phyloP scores from a whole-genome alignment of 208 protist genomes.

The Crithidia sp. region DNA sequence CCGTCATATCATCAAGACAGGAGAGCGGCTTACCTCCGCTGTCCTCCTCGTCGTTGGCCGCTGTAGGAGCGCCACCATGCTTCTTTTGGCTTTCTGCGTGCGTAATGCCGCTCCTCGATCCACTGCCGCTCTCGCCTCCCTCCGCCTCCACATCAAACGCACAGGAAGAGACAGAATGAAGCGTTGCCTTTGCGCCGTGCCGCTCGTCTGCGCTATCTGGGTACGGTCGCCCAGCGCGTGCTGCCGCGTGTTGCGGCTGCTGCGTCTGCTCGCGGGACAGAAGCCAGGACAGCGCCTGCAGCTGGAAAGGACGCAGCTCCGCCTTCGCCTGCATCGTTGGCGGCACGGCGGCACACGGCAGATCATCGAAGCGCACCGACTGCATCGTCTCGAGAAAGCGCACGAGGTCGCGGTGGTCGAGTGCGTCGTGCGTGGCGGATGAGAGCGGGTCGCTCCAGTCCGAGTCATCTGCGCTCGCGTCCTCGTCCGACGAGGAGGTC shows the following conservation, averaged over 20 bases:
- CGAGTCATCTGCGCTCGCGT: conserved; percentile 17
- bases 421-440: conserved; percentile 5
- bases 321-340: conserved; percentile 41
- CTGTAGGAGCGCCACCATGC: too few relatives aligned
- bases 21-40: too few relatives aligned
- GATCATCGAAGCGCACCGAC: conserved; percentile 44
- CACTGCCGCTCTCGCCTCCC: too few relatives aligned
- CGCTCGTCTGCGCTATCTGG: neutral
- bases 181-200: too few relatives aligned
- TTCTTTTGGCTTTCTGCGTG: too few relatives aligned
- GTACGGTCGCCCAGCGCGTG: neutral
- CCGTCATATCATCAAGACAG: too few relatives aligned
- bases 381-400: conserved; percentile 56
- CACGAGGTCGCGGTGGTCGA: conserved; percentile 47
- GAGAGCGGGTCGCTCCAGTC: conserved; percentile 20
- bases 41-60: too few relatives aligned
- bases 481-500: conserved; percentile 8
- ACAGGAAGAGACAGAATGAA: too few relatives aligned
- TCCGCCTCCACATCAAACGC: too few relatives aligned
- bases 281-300: conserved; percentile 73
- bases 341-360: conserved; percentile 49
- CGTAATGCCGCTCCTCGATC: too few relatives aligned
- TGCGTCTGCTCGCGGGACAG: conserved; percentile 37
- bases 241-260: neutral
- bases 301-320: conserved; percentile 61